Percentiles rank a stretch among this genome's conserved stretches.
phyloP scores from a whole-genome alignment of 352 stramenopile genomes.

The Phytophthora cactorum region DNA sequence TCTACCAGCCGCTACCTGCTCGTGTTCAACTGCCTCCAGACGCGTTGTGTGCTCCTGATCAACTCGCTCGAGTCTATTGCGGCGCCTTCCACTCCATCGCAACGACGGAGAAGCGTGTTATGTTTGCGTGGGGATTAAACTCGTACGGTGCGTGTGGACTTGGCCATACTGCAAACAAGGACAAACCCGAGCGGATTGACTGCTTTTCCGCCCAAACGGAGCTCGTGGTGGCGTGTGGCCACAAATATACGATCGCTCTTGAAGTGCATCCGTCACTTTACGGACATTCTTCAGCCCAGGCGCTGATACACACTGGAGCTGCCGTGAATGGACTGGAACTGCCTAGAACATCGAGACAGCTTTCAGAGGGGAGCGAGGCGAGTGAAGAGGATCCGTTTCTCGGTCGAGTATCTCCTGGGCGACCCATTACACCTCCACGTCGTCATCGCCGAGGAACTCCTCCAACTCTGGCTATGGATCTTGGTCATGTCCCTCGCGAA shows the following conservation, averaged over 20 bases:
- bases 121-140: constrained; percentile 86
- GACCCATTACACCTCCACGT: constrained; percentile 15
- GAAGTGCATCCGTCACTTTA: constrained; percentile 49
- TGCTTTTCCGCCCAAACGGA: constrained; percentile 67
- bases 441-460: constrained; percentile 32
- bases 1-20: constrained; percentile 82
- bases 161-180: constrained; percentile 81
- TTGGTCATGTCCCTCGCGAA: constrained; percentile 36
- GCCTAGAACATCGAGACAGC: constrained; percentile 15
- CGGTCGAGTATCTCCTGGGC: constrained; percentile 18
- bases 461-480: constrained; percentile 28
- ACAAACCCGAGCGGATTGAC: constrained; percentile 77
- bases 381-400: constrained; percentile 33
- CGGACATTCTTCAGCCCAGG: constrained; percentile 8
- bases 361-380: constrained; percentile 30
- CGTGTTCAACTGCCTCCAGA: constrained; percentile 55
- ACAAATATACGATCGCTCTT: constrained; percentile 85
- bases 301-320: constrained; percentile 12
- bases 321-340: constrained; percentile 18
- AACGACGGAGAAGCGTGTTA: constrained; percentile 61
- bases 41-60: constrained; percentile 55
- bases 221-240: constrained; percentile 70
- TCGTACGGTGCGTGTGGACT: constrained; percentile 81
- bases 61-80: constrained; percentile 66
- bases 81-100: constrained; percentile 83